Evolutionary conservation across 179 eudicot species (phyloP), one percentile per base, ranked within the genome.

Genomic region (Beta lomatogona): DNA sequence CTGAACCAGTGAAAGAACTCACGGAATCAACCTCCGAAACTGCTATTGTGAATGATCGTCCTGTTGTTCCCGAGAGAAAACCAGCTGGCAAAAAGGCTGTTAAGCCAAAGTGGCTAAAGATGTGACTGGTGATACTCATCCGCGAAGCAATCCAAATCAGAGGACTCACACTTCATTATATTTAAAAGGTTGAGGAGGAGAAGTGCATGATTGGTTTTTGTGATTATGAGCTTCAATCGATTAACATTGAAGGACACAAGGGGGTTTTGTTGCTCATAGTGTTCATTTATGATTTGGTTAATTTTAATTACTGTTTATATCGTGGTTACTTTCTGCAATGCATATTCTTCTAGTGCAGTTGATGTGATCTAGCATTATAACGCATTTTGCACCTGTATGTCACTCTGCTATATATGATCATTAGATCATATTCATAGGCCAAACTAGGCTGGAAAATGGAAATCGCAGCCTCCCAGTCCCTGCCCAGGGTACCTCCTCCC

Each of bases 41-140:
- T 41, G 80, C 25, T 9, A 72, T 75, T 67, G 79, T 67, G 41
- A 68, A 76, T 9, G 78, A 78, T 12, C 82, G 86, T 50, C 85
- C 91, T n/a, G 85, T 86, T 67, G 86, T 74, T 69, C 85, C 83
- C n/a, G 94, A 89, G 80, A 88, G 79, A 16, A 93, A 88, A 87
- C 91, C 92, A n/a, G 67, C 85, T 36, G 95, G 85, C 73, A 92
- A 94, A 79, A 94, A 91, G 87, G 83, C 87, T 13, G 82, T 83
- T 58, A 95, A 91, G 86, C 99, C 98, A 8, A 95, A 95, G 85
- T 95, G 98, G 98, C 81, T 95, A 84, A 95, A 90, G 77, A 85
- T 95, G 90, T 95, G 91, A 91, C 13, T 12, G 18, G 16, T 65
- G 44, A 63, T 48, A 48, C 8, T 48, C 44, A 12, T 64, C 6